Evolutionary conservation across 1,284 basidiomycete genomes (phyloP).

Genomic region (Leccinum pachyderme): DNA sequence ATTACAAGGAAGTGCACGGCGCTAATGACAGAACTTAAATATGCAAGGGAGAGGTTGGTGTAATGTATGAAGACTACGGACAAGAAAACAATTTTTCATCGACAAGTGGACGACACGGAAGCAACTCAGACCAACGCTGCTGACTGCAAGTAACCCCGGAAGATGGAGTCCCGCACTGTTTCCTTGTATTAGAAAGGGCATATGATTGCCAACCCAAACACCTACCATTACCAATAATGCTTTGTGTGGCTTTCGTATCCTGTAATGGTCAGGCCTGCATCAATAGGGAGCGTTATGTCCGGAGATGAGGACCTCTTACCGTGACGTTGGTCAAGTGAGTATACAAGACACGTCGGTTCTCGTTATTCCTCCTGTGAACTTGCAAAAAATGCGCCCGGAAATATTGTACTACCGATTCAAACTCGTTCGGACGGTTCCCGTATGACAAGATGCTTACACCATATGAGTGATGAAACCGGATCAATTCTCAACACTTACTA

Average conservation of each 20-base stretch:
- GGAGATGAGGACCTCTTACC: constrained; percentile 39
- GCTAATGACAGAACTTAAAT: background rate
- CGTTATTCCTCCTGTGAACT: constrained; percentile 75
- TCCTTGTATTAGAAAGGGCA: constrained; percentile 16
- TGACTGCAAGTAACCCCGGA: constrained; percentile 68
- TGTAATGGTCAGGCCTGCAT: constrained; percentile 26
- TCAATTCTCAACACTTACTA: constrained; percentile 51
- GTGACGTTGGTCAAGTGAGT: constrained; percentile 79
- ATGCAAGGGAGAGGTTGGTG: constrained; percentile 2
- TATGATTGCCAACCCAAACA: constrained; percentile 1
- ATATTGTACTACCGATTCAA: constrained; percentile 74
- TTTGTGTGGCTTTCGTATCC: constrained; percentile 79
- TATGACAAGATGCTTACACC: constrained; percentile 74
- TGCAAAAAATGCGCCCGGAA: constrained; percentile 83
- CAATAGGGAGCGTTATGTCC: background rate
- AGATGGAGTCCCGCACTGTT: constrained; percentile 68
- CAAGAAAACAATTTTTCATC: constrained; percentile 4
- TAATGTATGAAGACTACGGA: constrained; percentile 13
- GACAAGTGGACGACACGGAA: background rate
- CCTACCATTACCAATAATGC: constrained; percentile 76
- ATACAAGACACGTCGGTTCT: constrained; percentile 73
- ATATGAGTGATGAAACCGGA: constrained; percentile 10
- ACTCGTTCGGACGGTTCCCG: constrained; percentile 75
- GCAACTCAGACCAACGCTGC: constrained; percentile 59
- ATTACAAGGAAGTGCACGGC: background rate